A percentile compares a stretch with the other conserved stretches of the same genome.
phyloP scores from a whole-genome alignment of 2,329 filamentous ascomycete genomes.

The Amphichorda felina region DNA sequence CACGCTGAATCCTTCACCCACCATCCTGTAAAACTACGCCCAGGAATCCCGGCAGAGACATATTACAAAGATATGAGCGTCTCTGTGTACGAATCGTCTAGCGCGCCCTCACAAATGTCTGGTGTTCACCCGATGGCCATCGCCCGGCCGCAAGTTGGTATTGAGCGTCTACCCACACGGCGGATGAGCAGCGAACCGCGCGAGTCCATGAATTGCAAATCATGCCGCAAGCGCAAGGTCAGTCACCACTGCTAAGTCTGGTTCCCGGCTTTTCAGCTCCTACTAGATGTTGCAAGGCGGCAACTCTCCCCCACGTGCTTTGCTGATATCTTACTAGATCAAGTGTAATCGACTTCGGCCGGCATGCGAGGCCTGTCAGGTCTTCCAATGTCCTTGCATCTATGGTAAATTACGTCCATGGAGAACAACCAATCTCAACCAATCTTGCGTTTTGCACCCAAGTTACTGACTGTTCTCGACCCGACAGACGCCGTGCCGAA shows the following conservation, averaged over 20 bases:
- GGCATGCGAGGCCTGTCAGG: constrained; percentile 78
- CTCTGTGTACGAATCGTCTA: constrained; percentile 27
- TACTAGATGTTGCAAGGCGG: background rate
- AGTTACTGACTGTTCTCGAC: background rate
- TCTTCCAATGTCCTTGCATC: constrained; percentile 79
- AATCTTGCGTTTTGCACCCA: no score
- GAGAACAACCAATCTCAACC: no score
- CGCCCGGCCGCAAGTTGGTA: constrained; percentile 68
- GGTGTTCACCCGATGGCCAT: constrained; percentile 40
- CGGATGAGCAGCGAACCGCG: constrained; percentile 64
- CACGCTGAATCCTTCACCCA: background rate
- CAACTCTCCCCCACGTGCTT: background rate
- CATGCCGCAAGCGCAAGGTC: constrained; percentile 85
- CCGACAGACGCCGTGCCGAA: constrained; percentile 71
- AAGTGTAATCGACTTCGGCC: constrained; percentile 82
- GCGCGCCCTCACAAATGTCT: constrained; percentile 24
- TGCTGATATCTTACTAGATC: constrained; percentile 44
- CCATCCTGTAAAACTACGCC: no score
- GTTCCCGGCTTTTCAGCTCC: no score
- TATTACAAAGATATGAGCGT: constrained; percentile 24
- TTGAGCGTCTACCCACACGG: constrained; percentile 63
- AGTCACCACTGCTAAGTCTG: constrained; percentile 11
- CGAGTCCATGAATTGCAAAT: constrained; percentile 94
- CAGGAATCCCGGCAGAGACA: no score
- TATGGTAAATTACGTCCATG: constrained; percentile 51